Evolutionary conservation across 2,329 filamentous ascomycete genomes (phyloP).

Genomic region (Aspergillus chevalieri): DNA sequence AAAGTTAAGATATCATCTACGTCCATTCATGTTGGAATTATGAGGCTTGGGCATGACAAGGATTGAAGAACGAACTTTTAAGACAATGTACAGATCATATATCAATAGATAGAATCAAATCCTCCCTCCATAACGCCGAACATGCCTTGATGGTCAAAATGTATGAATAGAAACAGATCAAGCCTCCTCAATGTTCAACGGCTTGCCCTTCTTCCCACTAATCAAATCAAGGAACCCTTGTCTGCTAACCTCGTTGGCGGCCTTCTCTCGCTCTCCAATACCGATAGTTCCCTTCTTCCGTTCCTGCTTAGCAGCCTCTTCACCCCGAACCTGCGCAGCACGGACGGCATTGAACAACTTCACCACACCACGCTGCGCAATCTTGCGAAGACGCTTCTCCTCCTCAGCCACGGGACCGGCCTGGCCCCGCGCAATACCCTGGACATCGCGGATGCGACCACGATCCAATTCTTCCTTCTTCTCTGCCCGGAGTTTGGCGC

Average conservation of each 20-base stretch:
- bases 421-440: conserved; percentile 55
- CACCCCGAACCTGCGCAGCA: conserved; percentile 82
- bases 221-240: conserved; percentile 94
- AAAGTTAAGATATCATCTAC: background rate
- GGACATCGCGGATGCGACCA: conserved; percentile 79
- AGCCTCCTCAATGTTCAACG: conserved; percentile 40
- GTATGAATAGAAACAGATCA: conserved; percentile 15
- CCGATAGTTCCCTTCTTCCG: conserved; percentile 70
- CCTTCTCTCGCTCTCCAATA: conserved; percentile 73
- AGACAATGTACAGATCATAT: conserved; percentile 7
- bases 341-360: conserved; percentile 95
- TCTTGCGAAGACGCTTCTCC: conserved; percentile 77
- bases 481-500: conserved; percentile 70
- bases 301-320: conserved; percentile 63
- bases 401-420: conserved; percentile 55
- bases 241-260: conserved; percentile 92
- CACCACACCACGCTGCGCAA: conserved; percentile 86
- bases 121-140: conserved; percentile 26
- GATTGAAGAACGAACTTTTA: conserved; percentile 24
- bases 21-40: background rate
- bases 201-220: conserved; percentile 50
- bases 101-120: conserved; percentile 2
- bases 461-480: conserved; percentile 74
- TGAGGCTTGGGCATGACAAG: conserved; percentile 8
- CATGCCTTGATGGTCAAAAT: conserved; percentile 20